A percentile compares a stretch with the other conserved stretches of the same genome.
phyloP scores from a whole-genome alignment of 495 filamentous ascomycete genomes.

The Aspergillus nidulans region DNA sequence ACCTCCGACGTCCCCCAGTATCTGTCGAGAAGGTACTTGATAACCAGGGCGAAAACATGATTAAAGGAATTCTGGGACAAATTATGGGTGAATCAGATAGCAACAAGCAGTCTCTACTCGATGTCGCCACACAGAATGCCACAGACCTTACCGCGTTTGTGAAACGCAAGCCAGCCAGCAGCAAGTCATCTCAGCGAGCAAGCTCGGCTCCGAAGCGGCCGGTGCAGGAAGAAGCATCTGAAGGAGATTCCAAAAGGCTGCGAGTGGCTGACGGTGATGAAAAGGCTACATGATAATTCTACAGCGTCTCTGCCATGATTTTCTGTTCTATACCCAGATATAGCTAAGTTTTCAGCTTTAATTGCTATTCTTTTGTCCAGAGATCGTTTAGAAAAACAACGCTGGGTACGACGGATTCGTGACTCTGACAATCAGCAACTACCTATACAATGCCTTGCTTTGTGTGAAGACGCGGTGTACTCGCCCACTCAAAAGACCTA shows the following conservation, averaged over 20 bases:
- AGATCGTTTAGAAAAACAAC: no score
- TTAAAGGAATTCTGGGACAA: conserved; percentile 68
- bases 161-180: conserved; percentile 54
- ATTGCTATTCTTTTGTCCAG: not conserved
- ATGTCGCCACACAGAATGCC: conserved; percentile 73
- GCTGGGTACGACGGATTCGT: no score
- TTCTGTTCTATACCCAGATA: conserved; percentile 1
- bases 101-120: conserved; percentile 61
- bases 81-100: conserved; percentile 63
- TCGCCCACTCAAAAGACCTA: no score
- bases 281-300: not conserved
- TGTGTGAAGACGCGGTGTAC: no score
- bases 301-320: not conserved
- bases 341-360: not conserved
- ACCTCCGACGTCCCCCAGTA: conserved; percentile 68
- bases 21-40: conserved; percentile 51
- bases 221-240: conserved; percentile 21
- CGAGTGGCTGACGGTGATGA: conserved; percentile 20
- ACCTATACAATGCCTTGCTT: no score
- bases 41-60: conserved; percentile 41
- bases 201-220: conserved; percentile 24
- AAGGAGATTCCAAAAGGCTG: conserved; percentile 28
- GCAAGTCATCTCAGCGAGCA: conserved; percentile 13
- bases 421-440: no score
- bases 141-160: conserved; percentile 86